A percentile compares a stretch with the other conserved stretches of the same genome.
These are phyloP conservation scores for Juncus inflexus DNA, from an alignment of 176 grass and related monocot genomes.

Conservation along the genomic window DNA sequence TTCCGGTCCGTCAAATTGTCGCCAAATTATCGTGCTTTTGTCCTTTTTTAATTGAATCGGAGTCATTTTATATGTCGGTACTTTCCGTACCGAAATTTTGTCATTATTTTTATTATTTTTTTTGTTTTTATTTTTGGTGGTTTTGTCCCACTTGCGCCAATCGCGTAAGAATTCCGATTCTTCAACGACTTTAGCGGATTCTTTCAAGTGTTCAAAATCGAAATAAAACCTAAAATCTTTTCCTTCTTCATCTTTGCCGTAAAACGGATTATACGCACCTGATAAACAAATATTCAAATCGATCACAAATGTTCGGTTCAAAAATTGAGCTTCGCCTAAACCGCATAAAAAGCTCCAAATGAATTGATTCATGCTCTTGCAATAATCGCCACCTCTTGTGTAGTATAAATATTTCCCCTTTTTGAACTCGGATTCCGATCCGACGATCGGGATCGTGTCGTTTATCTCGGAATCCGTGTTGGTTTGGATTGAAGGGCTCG, in stretches of 20 bases:
- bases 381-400: slow-evolving; percentile 79
- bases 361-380: slow-evolving; percentile 97
- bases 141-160: slow-evolving; percentile 76
- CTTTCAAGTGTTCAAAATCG: slow-evolving; percentile 92
- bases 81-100: slow-evolving; percentile 67
- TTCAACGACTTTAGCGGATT: slow-evolving; percentile 62
- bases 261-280: slow-evolving; percentile 46
- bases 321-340: slow-evolving; percentile 83
- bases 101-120: slow-evolving; percentile 53
- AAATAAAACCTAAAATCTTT: slow-evolving; percentile 95
- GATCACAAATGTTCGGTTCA: slow-evolving; percentile 89
- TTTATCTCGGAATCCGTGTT: slow-evolving; percentile 64
- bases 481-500: slow-evolving; percentile 3
- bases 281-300: slow-evolving; percentile 79
- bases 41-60: slow-evolving; percentile 92
- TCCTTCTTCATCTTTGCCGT: slow-evolving; percentile 69
- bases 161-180: slow-evolving; percentile 65
- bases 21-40: slow-evolving; percentile 74
- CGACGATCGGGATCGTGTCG: slow-evolving; percentile 62
- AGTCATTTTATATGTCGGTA: slow-evolving; percentile 67
- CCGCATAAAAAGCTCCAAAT: slow-evolving; percentile 89
- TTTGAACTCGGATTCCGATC: slow-evolving; percentile 78
- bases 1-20: slow-evolving; percentile 75
- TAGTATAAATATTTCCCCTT: slow-evolving; percentile 77
- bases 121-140: slow-evolving; percentile 46